These are phyloP conservation scores for Coprinopsis sp. DNA, from an alignment of 768 basidiomycete species.

Conservation along the genomic window DNA sequence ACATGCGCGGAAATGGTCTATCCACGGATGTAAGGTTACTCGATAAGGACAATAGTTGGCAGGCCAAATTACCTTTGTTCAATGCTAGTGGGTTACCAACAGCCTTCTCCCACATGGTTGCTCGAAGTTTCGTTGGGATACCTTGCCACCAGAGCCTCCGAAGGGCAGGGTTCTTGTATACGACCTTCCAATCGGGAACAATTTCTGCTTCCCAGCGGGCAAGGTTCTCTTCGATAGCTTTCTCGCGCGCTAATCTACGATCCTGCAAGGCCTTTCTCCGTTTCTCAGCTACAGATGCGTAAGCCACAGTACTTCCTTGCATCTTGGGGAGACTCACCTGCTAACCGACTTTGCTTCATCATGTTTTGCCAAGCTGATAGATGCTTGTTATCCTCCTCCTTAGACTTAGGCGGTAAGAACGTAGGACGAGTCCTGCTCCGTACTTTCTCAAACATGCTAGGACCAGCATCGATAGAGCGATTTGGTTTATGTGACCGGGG, in stretches of 20 bases:
- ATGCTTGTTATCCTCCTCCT: conserved; percentile 77
- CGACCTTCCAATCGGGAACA: conserved; percentile 77
- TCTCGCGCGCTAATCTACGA: conserved; percentile 59
- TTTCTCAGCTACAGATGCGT: conserved; percentile 54
- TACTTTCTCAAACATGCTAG: conserved; percentile 72
- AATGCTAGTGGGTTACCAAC: conserved; percentile 80
- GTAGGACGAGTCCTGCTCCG: conserved; percentile 79
- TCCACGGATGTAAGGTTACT: conserved; percentile 6
- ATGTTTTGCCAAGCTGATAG: conserved; percentile 82
- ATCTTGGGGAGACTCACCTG: conserved; percentile 45
- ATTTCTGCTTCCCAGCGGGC: conserved; percentile 75
- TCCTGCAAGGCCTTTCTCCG: conserved; percentile 58
- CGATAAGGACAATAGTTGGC: conserved; percentile 12
- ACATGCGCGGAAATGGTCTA: conserved; percentile 72
- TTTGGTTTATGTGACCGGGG: conserved; percentile 35
- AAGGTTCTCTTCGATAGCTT: conserved; percentile 63
- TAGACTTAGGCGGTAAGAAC: conserved; percentile 79
- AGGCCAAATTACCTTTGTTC: conserved; percentile 60
- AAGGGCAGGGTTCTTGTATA: conserved; percentile 58
- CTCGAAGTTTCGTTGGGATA: conserved; percentile 77
- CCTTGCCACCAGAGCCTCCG: conserved; percentile 85
- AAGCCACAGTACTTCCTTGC: conserved; percentile 2
- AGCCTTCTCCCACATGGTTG: conserved; percentile 79
- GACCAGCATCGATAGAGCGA: conserved; percentile 48
- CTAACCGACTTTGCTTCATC: conserved; percentile 75